Conservation (phyloP, 495 filamentous ascomycete genomes). For the Lindgomyces ingoldianus region DNA sequence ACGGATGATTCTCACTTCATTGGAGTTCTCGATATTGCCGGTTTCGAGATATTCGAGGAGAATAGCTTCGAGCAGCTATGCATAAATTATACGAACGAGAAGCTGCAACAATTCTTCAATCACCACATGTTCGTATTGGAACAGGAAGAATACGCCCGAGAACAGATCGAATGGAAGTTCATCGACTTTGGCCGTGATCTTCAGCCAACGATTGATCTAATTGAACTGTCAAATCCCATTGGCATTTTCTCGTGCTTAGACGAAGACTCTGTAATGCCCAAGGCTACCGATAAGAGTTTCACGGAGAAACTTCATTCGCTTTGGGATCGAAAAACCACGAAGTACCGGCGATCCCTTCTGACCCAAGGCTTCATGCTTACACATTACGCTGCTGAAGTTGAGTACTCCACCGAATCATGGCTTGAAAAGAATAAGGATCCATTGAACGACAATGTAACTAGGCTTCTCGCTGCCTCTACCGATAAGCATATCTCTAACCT, state of each 20-base stretch:
- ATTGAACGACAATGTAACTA: constrained; percentile 92
- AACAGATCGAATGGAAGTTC: constrained; percentile 99
- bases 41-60: constrained; percentile 97
- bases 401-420: constrained; percentile 95
- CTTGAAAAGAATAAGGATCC: constrained; percentile 99
- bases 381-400: constrained; percentile 96
- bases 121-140: constrained; percentile 99
- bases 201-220: constrained; percentile 97
- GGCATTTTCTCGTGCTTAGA: constrained; percentile 98
- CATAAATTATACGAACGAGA: constrained; percentile 99
- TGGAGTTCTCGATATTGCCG: constrained; percentile 97
- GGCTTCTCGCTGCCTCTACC: constrained; percentile 76
- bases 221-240: constrained; percentile 93
- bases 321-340: constrained; percentile 93
- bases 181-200: constrained; percentile 98
- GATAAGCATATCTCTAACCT: constrained; percentile 81
- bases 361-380: constrained; percentile 96
- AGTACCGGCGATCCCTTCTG: constrained; percentile 86
- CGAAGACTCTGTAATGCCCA: constrained; percentile 98
- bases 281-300: constrained; percentile 94
- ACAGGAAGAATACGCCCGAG: constrained; percentile 96
- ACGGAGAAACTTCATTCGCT: constrained; percentile 95
- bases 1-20: constrained; percentile 92
- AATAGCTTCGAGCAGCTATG: constrained; percentile 99
- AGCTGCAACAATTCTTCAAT: constrained; percentile 99